Evolutionary conservation across 306 rosid genomes (phyloP).

Genomic region (Quercus suber): DNA sequence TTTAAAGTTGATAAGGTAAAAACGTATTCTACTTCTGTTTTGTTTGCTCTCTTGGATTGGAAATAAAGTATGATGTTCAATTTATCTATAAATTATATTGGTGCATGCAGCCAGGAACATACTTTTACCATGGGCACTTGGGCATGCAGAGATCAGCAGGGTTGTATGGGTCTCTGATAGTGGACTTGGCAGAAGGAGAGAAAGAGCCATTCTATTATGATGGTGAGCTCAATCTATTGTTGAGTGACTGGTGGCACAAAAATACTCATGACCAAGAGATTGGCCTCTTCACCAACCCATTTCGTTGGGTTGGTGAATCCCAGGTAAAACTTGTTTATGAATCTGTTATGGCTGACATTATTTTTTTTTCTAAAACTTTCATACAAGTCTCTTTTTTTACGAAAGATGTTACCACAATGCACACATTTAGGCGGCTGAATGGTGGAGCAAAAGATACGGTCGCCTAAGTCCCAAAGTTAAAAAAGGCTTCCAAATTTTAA

Average conservation of each 20-base stretch:
- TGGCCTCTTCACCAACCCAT: conserved; percentile 64
- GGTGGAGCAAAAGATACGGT: no score
- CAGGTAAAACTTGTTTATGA: conserved; percentile 41
- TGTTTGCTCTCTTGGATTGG: no score
- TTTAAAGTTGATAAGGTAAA: neutral
- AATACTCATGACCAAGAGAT: conserved; percentile 60
- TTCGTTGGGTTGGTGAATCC: conserved; percentile 75
- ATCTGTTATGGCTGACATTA: neutral
- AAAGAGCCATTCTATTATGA: conserved; percentile 71
- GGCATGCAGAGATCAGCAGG: conserved; percentile 96
- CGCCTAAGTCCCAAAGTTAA: no score
- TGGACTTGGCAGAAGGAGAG: conserved; percentile 49
- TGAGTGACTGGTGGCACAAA: conserved; percentile 81
- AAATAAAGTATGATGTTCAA: no score
- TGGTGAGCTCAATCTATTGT: conserved; percentile 55
- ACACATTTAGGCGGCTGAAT: no score
- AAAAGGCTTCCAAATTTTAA: no score
- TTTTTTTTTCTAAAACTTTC: neutral
- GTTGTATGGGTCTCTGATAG: conserved; percentile 80
- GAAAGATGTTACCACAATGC: no score
- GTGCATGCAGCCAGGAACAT: conserved; percentile 75
- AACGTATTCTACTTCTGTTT: no score
- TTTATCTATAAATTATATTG: neutral
- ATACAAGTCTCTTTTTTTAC: no score
- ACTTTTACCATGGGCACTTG: conserved; percentile 79